These are phyloP conservation scores for Magnolia changhungtana DNA, from an alignment of 164 flowering plant genomes.

Conservation along the genomic window DNA sequence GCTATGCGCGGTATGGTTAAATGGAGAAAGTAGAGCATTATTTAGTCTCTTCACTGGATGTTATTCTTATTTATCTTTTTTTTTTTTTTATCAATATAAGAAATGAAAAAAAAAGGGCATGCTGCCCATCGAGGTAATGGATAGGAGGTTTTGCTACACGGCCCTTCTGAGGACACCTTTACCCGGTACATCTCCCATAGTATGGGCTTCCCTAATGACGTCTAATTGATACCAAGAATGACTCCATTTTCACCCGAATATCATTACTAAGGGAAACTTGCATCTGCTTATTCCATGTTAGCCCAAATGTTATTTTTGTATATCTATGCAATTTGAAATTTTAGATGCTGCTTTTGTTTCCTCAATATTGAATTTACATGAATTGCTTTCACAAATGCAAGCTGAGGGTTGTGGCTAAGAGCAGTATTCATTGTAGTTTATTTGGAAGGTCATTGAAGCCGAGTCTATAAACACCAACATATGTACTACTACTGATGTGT, in stretches of 20 bases:
- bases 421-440: not conserved
- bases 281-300: not conserved
- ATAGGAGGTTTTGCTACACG: no score
- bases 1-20: slow-evolving; percentile 75
- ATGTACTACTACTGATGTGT: not conserved
- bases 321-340: not conserved
- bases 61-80: not conserved
- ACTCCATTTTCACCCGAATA: not conserved
- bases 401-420: not conserved
- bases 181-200: no score
- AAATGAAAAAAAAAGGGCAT: not conserved
- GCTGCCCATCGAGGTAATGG: not conserved
- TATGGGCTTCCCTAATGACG: no score
- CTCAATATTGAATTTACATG: not conserved
- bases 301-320: not conserved
- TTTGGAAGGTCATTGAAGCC: not conserved
- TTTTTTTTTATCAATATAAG: not conserved
- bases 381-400: not conserved
- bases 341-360: not conserved
- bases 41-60: not conserved
- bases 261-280: not conserved
- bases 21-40: not conserved
- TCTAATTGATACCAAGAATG: not conserved
- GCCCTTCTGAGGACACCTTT: no score
- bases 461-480: no score